Base-by-base conservation (phyloP, 78 protist genomes). In the Dictyostelium intermedium region DNA sequence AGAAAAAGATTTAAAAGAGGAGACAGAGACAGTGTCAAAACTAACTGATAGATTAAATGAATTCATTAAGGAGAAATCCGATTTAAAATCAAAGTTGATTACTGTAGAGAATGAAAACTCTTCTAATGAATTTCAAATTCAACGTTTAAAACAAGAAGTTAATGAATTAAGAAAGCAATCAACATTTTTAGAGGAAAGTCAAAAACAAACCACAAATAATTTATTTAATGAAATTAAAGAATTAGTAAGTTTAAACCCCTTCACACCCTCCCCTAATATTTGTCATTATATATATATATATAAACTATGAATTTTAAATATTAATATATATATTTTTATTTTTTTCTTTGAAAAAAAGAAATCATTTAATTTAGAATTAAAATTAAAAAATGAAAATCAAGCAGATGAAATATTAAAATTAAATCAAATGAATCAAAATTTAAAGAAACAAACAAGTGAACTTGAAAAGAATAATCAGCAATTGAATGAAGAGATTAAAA, bases 81-180 rank as follows among this genome's bases (percentile, higher is more conserved):
- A 89, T n/a, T 39, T 80, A 5, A 74, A 79, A 43, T 37, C 87
- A 43, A 89, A 89, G 56, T 16, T 89, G 13, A n/a, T 89, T n/a
- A 45, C 85, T 10, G 39, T 89, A 3, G 93, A 89, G 25, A 89
- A 80, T 34, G 93, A 89, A 16, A 66, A 89, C 14, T 63, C 78
- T 2, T 89, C 93, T 14, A 61, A 80, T 47, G 87, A 89, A 43
- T 89, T 35, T 34, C 81, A 79, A 30, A 89, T 80, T 50, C 34
- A 14, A 50, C 32, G 93, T 27, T 77, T 89, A 32, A 78, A 89
- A 69, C 93, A 89, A 80, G 93, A 89, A 53, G 82, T 89, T 30
- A 34, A 13, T 2, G 93, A 89, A 69, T 25, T 89, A 25, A 78
- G 76, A 41, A 89, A 78, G 18, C 93, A 89, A 45, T 63, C 70